These are phyloP conservation scores for Talaromyces sp. DNA, from an alignment of 2,329 filamentous ascomycete genomes.

Conservation along the genomic window DNA sequence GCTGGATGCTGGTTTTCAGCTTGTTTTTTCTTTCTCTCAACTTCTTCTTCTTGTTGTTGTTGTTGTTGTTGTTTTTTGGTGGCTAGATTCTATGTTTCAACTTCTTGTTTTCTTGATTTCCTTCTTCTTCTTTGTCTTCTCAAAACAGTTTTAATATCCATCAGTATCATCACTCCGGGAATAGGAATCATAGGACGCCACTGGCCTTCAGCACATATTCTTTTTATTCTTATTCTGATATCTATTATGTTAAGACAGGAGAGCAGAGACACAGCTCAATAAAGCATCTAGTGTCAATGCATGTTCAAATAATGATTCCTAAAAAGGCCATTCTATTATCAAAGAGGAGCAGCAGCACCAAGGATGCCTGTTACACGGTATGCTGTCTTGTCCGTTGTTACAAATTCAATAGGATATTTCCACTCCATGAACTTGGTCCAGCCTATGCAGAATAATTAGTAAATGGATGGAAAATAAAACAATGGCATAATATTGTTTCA, in stretches of 20 bases:
- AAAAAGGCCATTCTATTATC: not conserved
- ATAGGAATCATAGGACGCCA: not conserved
- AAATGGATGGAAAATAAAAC: too few species aligned
- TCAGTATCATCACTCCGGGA: not conserved
- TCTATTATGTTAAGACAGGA: not conserved
- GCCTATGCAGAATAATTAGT: constrained; percentile 46
- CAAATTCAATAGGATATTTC: constrained; percentile 78
- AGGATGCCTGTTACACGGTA: constrained; percentile 61
- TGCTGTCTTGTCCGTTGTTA: constrained; percentile 53
- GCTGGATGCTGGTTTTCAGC: not conserved
- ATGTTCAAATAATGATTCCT: not conserved
- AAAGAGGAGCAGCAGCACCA: constrained; percentile 43
- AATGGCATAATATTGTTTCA: not conserved
- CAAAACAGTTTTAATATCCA: not conserved
- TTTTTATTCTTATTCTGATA: not conserved
- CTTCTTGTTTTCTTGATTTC: not conserved
- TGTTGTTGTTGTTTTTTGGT: too few species aligned
- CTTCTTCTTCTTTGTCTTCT: not conserved
- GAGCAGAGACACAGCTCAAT: not conserved
- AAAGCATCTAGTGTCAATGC: not conserved
- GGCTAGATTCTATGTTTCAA: not conserved
- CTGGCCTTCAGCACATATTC: not conserved
- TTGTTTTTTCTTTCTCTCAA: not conserved
- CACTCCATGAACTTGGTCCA: constrained; percentile 94
- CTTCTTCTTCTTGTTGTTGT: not conserved